Conservation (phyloP, 1,139 yeast genomes). For the Candida gigantensis region DNA sequence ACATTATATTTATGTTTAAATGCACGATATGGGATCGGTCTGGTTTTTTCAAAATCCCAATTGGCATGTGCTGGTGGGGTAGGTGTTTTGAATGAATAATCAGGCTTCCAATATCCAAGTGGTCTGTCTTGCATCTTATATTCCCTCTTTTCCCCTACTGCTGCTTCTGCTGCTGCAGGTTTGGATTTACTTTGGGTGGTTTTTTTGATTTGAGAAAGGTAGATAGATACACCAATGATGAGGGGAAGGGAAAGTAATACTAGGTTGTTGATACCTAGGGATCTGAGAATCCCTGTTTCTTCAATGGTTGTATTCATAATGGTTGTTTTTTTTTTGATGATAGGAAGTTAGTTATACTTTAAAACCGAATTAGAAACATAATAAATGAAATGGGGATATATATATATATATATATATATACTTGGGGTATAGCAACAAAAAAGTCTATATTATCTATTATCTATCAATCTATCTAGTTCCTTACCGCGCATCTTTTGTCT, state of each 20-base stretch:
- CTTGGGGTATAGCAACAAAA: too few relatives aligned
- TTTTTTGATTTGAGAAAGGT: background rate
- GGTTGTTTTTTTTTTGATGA: background rate
- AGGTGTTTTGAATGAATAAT: slow-evolving; percentile 47
- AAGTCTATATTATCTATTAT: background rate
- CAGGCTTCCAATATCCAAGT: slow-evolving; percentile 55
- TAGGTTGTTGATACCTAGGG: slow-evolving; percentile 3
- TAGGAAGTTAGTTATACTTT: too few relatives aligned
- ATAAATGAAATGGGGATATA: too few relatives aligned
- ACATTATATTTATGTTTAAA: slow-evolving; percentile 56
- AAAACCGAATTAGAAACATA: too few relatives aligned
- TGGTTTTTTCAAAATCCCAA: slow-evolving; percentile 54
- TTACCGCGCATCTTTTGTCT: slow-evolving; percentile 1
- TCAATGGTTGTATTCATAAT: slow-evolving; percentile 4
- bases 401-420: background rate
- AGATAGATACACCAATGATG: background rate
- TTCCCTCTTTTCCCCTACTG: too few relatives aligned
- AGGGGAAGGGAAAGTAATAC: slow-evolving; percentile 1
- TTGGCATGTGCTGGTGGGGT: slow-evolving; percentile 44
- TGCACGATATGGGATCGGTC: slow-evolving; percentile 63
- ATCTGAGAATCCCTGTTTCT: slow-evolving; percentile 4
- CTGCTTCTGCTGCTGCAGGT: too few relatives aligned
- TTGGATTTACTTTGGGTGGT: slow-evolving; percentile 1
- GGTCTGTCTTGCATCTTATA: slow-evolving; percentile 13
- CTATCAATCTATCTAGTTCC: background rate